Percentiles rank a stretch among this genome's conserved stretches.
Evolutionary conservation across 306 rosid species (phyloP).

Genomic region (Fragaria vesca): DNA sequence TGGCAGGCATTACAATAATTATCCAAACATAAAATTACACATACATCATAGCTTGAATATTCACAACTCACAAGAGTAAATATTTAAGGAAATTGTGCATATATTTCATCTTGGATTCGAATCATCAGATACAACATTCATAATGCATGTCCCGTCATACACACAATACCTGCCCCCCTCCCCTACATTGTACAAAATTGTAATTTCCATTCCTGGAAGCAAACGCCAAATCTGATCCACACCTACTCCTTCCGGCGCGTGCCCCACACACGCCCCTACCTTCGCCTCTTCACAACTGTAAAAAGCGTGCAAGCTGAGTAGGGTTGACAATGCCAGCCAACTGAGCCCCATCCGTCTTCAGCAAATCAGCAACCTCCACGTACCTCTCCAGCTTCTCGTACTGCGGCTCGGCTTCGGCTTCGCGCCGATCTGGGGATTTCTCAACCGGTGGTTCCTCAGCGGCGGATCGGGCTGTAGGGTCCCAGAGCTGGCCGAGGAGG

Average conservation of each 20-base stretch:
- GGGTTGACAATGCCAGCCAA: constrained; percentile 80
- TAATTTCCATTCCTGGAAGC: neutral
- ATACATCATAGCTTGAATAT: neutral
- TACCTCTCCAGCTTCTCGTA: constrained; percentile 46
- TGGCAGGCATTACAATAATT: too few relatives aligned
- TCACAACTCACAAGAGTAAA: neutral
- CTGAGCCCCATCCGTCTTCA: constrained; percentile 60
- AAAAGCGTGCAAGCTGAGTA: constrained; percentile 63
- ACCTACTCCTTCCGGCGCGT: constrained; percentile 10
- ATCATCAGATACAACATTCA: neutral
- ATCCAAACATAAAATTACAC: neutral
- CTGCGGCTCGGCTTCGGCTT: constrained; percentile 34
- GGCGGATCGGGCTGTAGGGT: constrained; percentile 16
- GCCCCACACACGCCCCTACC: neutral
- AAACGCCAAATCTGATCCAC: neutral
- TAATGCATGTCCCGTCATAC: neutral
- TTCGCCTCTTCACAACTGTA: constrained; percentile 56
- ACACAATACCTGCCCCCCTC: neutral
- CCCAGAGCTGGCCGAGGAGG: constrained; percentile 65
- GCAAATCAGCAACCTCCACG: constrained; percentile 60
- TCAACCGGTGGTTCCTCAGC: neutral
- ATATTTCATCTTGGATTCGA: neutral
- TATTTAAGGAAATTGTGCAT: neutral
- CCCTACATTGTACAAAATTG: neutral
- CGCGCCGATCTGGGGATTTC: constrained; percentile 9